Evolutionary conservation across 352 stramenopile species (phyloP), one percentile per base, ranked within the genome.

Genomic region (Bremia lactucae): DNA sequence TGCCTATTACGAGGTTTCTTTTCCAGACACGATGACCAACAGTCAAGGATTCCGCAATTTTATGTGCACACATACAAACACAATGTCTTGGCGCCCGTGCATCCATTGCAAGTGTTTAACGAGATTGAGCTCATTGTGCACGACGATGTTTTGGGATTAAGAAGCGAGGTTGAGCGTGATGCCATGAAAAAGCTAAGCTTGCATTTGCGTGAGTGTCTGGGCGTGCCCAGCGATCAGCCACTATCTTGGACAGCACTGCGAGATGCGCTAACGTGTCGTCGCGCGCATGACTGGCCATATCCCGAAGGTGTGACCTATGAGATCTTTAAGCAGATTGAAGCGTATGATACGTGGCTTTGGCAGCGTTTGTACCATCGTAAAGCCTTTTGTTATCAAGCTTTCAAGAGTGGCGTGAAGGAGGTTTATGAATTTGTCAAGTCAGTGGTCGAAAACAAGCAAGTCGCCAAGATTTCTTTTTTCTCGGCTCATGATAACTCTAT

Each of bases 401-500:
- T 87, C 48, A 60, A 74, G 31, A 55, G 79, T 22, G 79, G 72
- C 8, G 71, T 87, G 34, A 49, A 59, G 8, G 57, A 81, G 40
- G 59, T 88, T 1, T 80, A 81, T 45, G 39, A 47, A 5, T 70
- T 75, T 42, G 26, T 85, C 1, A 69, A 77, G 46, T 40, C 43
- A 13, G 58, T 84, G 29, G 61, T 83, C 15, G 31, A 47, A 13
- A 59, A 50, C 7, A 36, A 65, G 16, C 46, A 66, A 24, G 34
- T 40, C 24, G 56, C 63, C 21, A 80, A 78, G 35, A 45, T 91
- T n/a, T 65, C 76, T 20, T 83, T 91, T 55, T 87, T 87, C 57
- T 91, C 79, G 14, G 76, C 76, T 0, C 79, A 91, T 41, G 75
- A 91, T 59, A 88, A 88, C 52, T 86, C 79, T 29, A 83, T 91